Base-by-base conservation (phyloP, 2,329 filamentous ascomycete genomes). In the Claviceps capensis region DNA sequence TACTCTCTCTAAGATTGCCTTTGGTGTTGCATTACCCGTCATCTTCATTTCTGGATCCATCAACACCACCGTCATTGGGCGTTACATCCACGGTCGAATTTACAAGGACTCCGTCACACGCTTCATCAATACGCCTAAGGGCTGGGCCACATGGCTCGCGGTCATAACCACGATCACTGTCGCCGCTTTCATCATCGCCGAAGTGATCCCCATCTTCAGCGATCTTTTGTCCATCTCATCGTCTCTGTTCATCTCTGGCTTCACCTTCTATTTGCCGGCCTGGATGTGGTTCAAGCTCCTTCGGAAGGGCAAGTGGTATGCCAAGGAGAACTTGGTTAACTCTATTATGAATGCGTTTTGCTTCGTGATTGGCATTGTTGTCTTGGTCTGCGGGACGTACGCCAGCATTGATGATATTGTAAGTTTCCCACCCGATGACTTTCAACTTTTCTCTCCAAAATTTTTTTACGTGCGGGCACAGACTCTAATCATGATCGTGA, bases 1-100 rank as follows among this genome's bases (percentile, higher is more conserved):
- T 2, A 57, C 74, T 0, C 65, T 86, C 23, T 76, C 78, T 48
- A 85, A 85, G 62, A 67, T 88, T 6, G 82, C 83, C 2, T 88
- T 84, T 60, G 83, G 82, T 30, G 65, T 88, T 55, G 84, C 82
- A 0, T 70, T 85, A 3, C 84, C 84, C 14, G 86, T 84, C 51
- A 88, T 88, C 62, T 75, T 87, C 59, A 81, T 88, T 55, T 83
- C 84, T 0, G 85, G 84, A 48, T 82, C 85, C 17, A 83, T 88
- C 63, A 83, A 86, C 67, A 73, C 70, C 38, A 72, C 69, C 1
- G 71, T 74, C 11, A 66, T 71, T 34, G 66, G 63, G 3, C 70
- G 72, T 19, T 75, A 74, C 54, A 62, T 75, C 54, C 71, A 74
- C 59, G 70, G 67, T 5, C 69, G 72, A 38, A 54, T 69, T n/a